Evolutionary conservation across 495 filamentous ascomycete genomes (phyloP).

Genomic region (Aspergillus coremiiformis): DNA sequence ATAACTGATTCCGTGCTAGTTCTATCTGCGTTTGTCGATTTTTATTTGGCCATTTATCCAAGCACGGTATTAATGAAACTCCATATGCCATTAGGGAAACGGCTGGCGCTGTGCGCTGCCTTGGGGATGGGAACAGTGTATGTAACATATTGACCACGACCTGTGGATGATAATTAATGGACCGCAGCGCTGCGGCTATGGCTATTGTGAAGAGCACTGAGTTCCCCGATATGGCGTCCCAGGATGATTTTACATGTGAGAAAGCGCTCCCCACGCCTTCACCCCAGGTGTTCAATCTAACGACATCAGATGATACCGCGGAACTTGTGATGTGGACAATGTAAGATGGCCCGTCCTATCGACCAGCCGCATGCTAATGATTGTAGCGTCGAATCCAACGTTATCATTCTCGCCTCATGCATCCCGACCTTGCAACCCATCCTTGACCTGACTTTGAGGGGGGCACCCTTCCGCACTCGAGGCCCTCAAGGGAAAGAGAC

Average conservation of each 20-base stretch:
- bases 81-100: slow-evolving; percentile 39
- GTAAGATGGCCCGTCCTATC: slow-evolving; percentile 14
- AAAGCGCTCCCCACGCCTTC: background rate
- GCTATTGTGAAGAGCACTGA: slow-evolving; percentile 38
- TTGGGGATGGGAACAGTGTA: slow-evolving; percentile 37
- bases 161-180: background rate
- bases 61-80: slow-evolving; percentile 37
- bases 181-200: slow-evolving; percentile 17
- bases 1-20: slow-evolving; percentile 3
- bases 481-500: slow-evolving; percentile 2
- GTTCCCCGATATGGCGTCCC: slow-evolving; percentile 26
- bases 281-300: background rate
- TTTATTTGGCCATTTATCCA: slow-evolving; percentile 47
- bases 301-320: slow-evolving; percentile 23
- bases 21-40: slow-evolving; percentile 36
- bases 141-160: background rate
- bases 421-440: slow-evolving; percentile 42
- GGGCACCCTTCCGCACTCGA: slow-evolving; percentile 3
- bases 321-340: slow-evolving; percentile 43
- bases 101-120: slow-evolving; percentile 35
- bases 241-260: slow-evolving; percentile 36
- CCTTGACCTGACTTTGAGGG: slow-evolving; percentile 25
- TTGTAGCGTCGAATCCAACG: slow-evolving; percentile 39
- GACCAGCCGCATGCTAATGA: background rate
- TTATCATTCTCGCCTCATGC: slow-evolving; percentile 42